Conservation (phyloP, 495 filamentous ascomycete species). For the Tuber brumale region DNA sequence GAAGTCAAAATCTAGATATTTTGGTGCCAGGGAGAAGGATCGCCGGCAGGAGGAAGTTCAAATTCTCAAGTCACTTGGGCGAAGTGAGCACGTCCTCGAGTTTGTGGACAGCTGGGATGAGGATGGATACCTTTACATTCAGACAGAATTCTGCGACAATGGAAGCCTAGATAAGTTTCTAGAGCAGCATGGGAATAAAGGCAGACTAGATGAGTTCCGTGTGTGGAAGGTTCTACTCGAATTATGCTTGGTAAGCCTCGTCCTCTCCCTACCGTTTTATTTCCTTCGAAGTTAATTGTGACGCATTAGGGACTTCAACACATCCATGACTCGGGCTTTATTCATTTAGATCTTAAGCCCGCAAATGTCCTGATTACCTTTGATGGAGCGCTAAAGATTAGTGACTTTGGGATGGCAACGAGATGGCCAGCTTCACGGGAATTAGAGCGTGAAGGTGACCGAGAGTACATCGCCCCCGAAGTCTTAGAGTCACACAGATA, state of each 20-base stretch:
- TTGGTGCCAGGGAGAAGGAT: constrained; percentile 65
- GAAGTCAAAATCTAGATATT: constrained; percentile 73
- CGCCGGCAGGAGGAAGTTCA: constrained; percentile 73
- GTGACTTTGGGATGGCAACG: constrained; percentile 90
- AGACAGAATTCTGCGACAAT: constrained; percentile 92
- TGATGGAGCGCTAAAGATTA: constrained; percentile 89
- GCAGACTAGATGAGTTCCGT: constrained; percentile 87
- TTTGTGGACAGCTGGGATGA: constrained; percentile 81
- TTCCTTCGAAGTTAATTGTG: constrained; percentile 43
- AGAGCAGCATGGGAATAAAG: constrained; percentile 65
- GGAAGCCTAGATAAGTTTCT: constrained; percentile 83
- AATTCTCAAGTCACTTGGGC: constrained; percentile 62
- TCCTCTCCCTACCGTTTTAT: neutral
- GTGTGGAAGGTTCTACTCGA: constrained; percentile 97
- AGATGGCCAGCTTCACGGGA: constrained; percentile 58
- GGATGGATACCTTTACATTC: constrained; percentile 77
- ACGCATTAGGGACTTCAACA: constrained; percentile 66
- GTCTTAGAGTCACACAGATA: constrained; percentile 60
- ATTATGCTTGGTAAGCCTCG: constrained; percentile 59
- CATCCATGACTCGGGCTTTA: constrained; percentile 79
- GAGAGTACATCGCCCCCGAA: constrained; percentile 91
- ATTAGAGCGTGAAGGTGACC: constrained; percentile 87
- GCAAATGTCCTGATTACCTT: constrained; percentile 88
- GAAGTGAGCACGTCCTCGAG: constrained; percentile 73
- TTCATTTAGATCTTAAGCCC: constrained; percentile 92